Evolutionary conservation across 371 early-diverging fungal genomes (phyloP), one percentile per base, ranked within the genome.

Genomic region (Mortierella sp.): DNA sequence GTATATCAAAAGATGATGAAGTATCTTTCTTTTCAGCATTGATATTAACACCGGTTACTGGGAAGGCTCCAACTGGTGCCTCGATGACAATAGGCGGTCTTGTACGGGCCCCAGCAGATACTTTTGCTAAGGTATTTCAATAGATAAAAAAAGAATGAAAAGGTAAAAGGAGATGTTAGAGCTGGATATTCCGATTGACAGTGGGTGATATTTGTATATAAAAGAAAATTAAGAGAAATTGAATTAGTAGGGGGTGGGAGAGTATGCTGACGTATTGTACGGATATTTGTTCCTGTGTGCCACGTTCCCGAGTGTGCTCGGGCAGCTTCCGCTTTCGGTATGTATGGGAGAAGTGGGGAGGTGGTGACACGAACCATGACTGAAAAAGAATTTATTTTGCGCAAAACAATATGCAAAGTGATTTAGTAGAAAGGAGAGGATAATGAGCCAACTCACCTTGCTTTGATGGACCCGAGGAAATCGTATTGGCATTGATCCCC

Each of bases 61-160:
- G 79, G 22, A 78, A 78, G 0, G 79, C 73, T 2, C 79, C 79
- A 2, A 78, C 70, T 1, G 73, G 70, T 15, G 79, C 29, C 49
- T 73, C 79, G 17, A 59, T 22, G 10, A 60, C 37, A 28, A 72
- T 54, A 6, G 10, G 70, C 34, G 73, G 72, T 29, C 73, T 65
- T 64, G 47, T 34, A 31, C 72, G 58, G 64, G 77, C 72, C 1
- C 64, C 67, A 15, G 72, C 64, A 6, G 77, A 71, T 8, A 76
- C 77, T 40, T 70, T 71, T 51, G 77, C 77, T 76, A 71, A 32
- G 5, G 9, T 13, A 9, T 56, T 4, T 13, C n/a, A 26, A 32
- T 1, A 23, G 47, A 28, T 10, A 10, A 6, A 62, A 35, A 17
- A 49, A 5, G 29, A 58, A 45, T 31, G n/a, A 45, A 28, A 29